Base-by-base conservation (phyloP, 2,329 filamentous ascomycete species). In the Madurella mycetomatis region DNA sequence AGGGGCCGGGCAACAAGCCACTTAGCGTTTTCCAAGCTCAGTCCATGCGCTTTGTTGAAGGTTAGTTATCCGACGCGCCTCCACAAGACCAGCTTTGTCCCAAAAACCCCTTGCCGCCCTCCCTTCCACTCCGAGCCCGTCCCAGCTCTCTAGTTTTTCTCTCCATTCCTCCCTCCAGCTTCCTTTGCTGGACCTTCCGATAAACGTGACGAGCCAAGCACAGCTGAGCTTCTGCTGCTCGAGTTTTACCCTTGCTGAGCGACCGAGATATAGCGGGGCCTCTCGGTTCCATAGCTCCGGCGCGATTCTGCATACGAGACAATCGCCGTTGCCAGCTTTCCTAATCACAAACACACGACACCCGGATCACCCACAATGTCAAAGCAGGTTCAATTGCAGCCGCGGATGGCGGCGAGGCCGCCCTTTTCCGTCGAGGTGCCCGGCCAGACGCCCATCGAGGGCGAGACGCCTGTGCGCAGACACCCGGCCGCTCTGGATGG, bases 391-490 rank as follows among this genome's bases (percentile, higher is more conserved):
- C 58, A 60, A 53, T 60, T 75, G 56, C 59, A 67, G 44, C 73
- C 75, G 50, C 78, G 77, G 60, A 76, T 82, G 67, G 66, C 70
- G 62, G 84, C 82, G 67, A 81, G 80, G 67, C 74, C 77, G 16
- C 86, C 86, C 25, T 89, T 84, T 74, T 81, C 85, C 17, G 79
- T 88, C 66, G 86, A 90, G 65, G 83, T 79, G 5, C 76, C 86
- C 16, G 85, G 81, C 64, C 80, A 76, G 58, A 72, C 82, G 65
- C 80, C 83, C 59, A 76, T 84, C 62, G 74, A 84, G 39, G 88
- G 88, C 70, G 88, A 92, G 76, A 91, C 88, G 15, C 81, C 87
- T 57, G 85, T 88, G 37, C 85, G 87, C 63, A 80, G 88, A 53
- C 82, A 88, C 67, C 79, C 81, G 8, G 65, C 72, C 19, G 76